Base-by-base conservation (phyloP, 192 early-diverging fungal genomes). In the Oehlia diaphana region DNA sequence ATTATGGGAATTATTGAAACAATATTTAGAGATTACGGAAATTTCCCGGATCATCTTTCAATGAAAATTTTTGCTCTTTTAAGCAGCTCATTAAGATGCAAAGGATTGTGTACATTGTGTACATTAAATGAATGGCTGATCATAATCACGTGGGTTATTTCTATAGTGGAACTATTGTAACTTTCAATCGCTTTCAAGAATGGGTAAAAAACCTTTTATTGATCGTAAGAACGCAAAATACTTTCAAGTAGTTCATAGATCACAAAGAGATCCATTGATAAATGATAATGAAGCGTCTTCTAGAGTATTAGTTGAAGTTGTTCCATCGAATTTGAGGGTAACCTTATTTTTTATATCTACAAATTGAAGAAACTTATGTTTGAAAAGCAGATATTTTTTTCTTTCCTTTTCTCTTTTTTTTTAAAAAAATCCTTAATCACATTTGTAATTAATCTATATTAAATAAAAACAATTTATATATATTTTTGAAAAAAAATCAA, bases 171-270 rank as follows among this genome's bases (percentile, higher is more conserved):
- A 47, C 10, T 47, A 47, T 47, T 47, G 44, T 47, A 1, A 47
- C 44, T 12, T 47, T 47, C 44, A 47, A 12, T 9, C 9, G 10
- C 44, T 12, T 47, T 47, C 44, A 31, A 74, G 42, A 72, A 91
- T 90, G 90, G 86, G 80, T 35, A 91, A 89, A 80, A 96, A 94
- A 74, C 82, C 83, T 63, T 99, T 99, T 83, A 96, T 98, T 80
- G 95, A 98, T 91, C 91, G 92, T 74, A 91, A 92, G 80, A 89
- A 87, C 37, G 90, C 97, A 64, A 90, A 92, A 71, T 92, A 94
- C 79, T 99, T 90, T 89, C 92, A 95, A 84, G 87, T 99, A 39
- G 94, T 98, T 31, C 96, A 98, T 86, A 92, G 98, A 81, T 98
- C 98, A 23, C 96, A 98, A 85, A 88, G 94, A 74, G 98, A 99